Conservation (phyloP, 768 basidiomycete genomes). For the Amanita exitialis region DNA sequence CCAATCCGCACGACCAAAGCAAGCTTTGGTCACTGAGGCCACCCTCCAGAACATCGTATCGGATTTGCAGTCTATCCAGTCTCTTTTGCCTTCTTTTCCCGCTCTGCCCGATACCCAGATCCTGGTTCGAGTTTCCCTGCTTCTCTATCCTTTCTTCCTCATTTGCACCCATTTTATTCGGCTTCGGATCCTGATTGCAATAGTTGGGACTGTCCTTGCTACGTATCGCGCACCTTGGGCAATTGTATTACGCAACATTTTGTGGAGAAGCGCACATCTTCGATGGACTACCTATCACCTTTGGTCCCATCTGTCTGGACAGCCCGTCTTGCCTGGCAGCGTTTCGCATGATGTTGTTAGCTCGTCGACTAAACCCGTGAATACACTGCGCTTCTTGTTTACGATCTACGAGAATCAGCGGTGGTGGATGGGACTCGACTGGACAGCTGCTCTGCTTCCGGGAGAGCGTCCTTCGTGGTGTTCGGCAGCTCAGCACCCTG, state of each 20-base stretch:
- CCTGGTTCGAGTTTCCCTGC: conserved; percentile 44
- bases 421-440: conserved; percentile 97
- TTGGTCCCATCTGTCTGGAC: conserved; percentile 43
- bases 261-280: conserved; percentile 60
- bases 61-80: conserved; percentile 57
- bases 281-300: conserved; percentile 50
- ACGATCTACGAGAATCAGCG: conserved; percentile 92
- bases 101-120: conserved; percentile 20
- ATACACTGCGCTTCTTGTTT: conserved; percentile 67
- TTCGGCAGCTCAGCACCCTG: conserved; percentile 42
- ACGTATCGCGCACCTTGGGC: conserved; percentile 65
- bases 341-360: conserved; percentile 27
- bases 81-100: conserved; percentile 38
- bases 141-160: conserved; percentile 59
- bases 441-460: conserved; percentile 88
- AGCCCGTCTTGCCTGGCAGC: conserved; percentile 26
- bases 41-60: conserved; percentile 44
- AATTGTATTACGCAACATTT: conserved; percentile 35
- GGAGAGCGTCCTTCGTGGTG: conserved; percentile 88
- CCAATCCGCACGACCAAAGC: conserved; percentile 11
- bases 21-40: conserved; percentile 37
- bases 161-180: conserved; percentile 53
- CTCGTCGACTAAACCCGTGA: conserved; percentile 22
- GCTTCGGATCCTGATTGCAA: conserved; percentile 48
- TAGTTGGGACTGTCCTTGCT: conserved; percentile 48